Percentiles rank a stretch among this genome's conserved stretches.
phyloP scores from a whole-genome alignment of 2,329 filamentous ascomycete genomes.

The Pseudopithomyces maydicus region DNA sequence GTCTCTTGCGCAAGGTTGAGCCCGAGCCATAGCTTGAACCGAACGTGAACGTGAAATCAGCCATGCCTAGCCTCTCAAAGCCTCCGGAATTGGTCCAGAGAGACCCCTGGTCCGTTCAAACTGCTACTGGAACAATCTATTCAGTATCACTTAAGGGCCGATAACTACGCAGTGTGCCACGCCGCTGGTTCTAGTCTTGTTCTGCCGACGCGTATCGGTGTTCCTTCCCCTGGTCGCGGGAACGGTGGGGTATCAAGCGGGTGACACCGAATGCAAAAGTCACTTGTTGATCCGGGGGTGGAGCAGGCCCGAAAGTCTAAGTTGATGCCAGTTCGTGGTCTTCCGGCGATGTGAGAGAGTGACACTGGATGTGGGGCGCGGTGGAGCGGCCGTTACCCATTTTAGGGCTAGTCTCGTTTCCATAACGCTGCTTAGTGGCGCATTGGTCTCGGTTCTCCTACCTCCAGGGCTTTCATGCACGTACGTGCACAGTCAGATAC shows the following conservation, averaged over 20 bases:
- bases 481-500: too few relatives aligned
- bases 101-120: not conserved
- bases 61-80: not conserved
- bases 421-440: too few relatives aligned
- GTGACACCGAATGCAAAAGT: not conserved
- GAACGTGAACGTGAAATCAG: conserved; percentile 2
- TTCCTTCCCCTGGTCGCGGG: too few relatives aligned
- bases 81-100: not conserved
- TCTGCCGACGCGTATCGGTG: too few relatives aligned
- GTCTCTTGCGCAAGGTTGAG: conserved; percentile 1
- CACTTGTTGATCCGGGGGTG: not conserved
- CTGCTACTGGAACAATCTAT: not conserved
- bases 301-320: not conserved
- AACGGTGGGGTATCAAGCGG: too few relatives aligned
- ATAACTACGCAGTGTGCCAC: not conserved
- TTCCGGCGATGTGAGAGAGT: not conserved
- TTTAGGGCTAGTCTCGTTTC: not conserved
- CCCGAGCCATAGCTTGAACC: conserved; percentile 2
- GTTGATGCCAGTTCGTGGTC: not conserved
- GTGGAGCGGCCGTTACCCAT: not conserved
- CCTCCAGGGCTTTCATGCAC: too few relatives aligned
- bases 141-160: not conserved
- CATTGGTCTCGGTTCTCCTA: too few relatives aligned
- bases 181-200: too few relatives aligned
- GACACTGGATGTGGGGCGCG: not conserved